phyloP scores from a whole-genome alignment of 805 yeast genomes.

The Nakazawaea siamensis region DNA sequence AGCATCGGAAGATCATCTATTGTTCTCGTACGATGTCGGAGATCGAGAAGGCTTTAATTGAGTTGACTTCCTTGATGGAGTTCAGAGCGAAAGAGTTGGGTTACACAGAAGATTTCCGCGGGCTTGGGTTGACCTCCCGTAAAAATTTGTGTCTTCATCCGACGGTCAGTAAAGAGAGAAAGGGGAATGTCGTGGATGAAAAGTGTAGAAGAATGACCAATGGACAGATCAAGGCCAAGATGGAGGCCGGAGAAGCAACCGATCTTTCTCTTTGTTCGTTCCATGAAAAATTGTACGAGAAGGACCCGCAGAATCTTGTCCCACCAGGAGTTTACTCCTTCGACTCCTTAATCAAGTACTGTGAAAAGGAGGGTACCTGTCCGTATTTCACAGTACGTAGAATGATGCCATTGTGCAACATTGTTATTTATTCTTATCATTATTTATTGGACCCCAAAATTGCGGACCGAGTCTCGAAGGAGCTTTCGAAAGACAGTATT shows the following conservation, averaged over 20 bases:
- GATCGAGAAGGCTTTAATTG: conserved; percentile 94
- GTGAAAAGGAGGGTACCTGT: conserved; percentile 75
- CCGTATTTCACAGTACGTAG: conserved; percentile 98
- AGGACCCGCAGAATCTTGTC: conserved; percentile 81
- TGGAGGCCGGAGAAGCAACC: conserved; percentile 51
- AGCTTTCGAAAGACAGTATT: conserved; percentile 85
- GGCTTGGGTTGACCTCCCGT: conserved; percentile 89
- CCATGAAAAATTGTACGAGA: conserved; percentile 83
- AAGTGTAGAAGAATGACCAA: conserved; percentile 91
- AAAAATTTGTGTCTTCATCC: conserved; percentile 93
- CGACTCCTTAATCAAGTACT: conserved; percentile 70
- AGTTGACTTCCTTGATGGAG: conserved; percentile 81
- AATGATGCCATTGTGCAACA: conserved; percentile 91
- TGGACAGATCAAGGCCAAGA: conserved; percentile 69
- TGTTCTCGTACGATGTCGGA: conserved; percentile 99
- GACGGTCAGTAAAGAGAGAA: conserved; percentile 74
- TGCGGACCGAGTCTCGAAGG: conserved; percentile 90
- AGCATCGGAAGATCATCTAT: conserved; percentile 87
- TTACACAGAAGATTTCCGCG: conserved; percentile 82
- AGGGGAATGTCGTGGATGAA: conserved; percentile 92
- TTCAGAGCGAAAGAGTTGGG: conserved; percentile 81
- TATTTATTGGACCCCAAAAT: conserved; percentile 94
- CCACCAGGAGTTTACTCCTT: conserved; percentile 95
- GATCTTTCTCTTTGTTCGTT: conserved; percentile 65
- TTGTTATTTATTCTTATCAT: conserved; percentile 93